These are phyloP conservation scores for Vigna trinervia DNA, from an alignment of 306 rosid species.

Conservation along the genomic window DNA sequence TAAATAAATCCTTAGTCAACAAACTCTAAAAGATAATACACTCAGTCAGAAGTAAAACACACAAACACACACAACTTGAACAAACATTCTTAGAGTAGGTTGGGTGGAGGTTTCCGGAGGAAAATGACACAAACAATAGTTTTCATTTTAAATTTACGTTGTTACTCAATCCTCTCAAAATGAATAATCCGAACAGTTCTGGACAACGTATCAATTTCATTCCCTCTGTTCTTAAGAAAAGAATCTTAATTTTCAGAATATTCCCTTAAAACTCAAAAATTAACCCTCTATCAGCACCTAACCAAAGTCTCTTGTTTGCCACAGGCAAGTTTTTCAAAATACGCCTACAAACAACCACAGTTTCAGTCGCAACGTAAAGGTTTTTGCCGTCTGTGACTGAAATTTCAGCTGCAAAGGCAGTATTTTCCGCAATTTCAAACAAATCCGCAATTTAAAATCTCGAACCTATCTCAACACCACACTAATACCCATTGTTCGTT, in stretches of 20 bases:
- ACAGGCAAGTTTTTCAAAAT: not conserved
- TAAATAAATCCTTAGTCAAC: not conserved
- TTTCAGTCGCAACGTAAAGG: not conserved
- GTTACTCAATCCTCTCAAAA: not conserved
- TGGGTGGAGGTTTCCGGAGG: no score
- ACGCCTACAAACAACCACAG: not conserved
- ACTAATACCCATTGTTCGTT: not conserved
- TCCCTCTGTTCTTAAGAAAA: not conserved
- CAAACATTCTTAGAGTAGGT: not conserved
- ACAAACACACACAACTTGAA: not conserved
- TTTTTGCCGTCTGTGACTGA: not conserved
- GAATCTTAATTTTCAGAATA: not conserved
- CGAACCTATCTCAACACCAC: not conserved
- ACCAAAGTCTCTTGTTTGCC: not conserved
- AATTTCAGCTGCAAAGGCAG: not conserved
- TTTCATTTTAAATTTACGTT: no score
- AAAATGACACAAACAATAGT: no score
- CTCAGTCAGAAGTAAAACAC: constrained; percentile 3
- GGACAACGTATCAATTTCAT: not conserved
- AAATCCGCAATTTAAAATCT: not conserved
- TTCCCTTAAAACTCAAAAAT: not conserved
- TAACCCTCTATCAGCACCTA: not conserved
- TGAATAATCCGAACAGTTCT: not conserved
- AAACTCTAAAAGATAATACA: not conserved
- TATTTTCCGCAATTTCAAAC: not conserved